A percentile compares a stretch with the other conserved stretches of the same genome.
Conservation (phyloP, 352 stramenopile genomes). For the Phytophthora sp. region DNA sequence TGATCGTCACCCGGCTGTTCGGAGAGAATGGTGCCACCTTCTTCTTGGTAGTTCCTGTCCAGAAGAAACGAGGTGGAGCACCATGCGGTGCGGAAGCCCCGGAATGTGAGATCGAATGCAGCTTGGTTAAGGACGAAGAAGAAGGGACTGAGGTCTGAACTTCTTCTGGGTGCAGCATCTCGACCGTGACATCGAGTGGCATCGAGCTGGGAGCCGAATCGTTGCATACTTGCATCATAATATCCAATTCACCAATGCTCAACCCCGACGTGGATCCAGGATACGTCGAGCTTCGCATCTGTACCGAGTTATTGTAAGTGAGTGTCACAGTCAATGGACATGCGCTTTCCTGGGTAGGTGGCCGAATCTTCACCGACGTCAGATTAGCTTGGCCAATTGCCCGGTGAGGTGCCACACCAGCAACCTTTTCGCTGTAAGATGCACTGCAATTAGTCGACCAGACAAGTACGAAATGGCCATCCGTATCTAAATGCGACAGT, state of each 20-base stretch:
- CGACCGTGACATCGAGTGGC: conserved; percentile 78
- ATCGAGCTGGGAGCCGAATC: conserved; percentile 51
- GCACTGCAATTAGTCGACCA: conserved; percentile 57
- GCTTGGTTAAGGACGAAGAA: conserved; percentile 31
- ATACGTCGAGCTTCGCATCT: conserved; percentile 24
- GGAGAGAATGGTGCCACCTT: conserved; percentile 58
- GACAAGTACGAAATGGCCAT: conserved; percentile 71
- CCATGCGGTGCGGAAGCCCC: conserved; percentile 12
- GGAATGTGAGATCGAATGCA: conserved; percentile 29
- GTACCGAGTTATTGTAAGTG: conserved; percentile 49
- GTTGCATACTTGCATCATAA: conserved; percentile 82
- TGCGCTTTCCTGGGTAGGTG: conserved; percentile 43
- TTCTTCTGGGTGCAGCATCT: conserved; percentile 81
- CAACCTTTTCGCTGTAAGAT: conserved; percentile 20
- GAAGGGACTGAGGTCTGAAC: conserved; percentile 36
- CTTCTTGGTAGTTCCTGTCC: conserved; percentile 81
- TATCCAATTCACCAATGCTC: conserved; percentile 65
- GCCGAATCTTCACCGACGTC: conserved; percentile 63
- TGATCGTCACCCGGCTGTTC: conserved; percentile 49
- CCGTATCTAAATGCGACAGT: conserved; percentile 49
- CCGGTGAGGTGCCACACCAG: conserved; percentile 18
- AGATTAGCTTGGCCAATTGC: conserved; percentile 72
- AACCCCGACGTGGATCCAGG: conserved; percentile 24
- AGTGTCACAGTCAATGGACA: conserved; percentile 81
- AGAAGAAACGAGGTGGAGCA: conserved; percentile 77